Conservation (phyloP, 176 grass and related monocot species). For the Rhipidocladum racemiflorum region DNA sequence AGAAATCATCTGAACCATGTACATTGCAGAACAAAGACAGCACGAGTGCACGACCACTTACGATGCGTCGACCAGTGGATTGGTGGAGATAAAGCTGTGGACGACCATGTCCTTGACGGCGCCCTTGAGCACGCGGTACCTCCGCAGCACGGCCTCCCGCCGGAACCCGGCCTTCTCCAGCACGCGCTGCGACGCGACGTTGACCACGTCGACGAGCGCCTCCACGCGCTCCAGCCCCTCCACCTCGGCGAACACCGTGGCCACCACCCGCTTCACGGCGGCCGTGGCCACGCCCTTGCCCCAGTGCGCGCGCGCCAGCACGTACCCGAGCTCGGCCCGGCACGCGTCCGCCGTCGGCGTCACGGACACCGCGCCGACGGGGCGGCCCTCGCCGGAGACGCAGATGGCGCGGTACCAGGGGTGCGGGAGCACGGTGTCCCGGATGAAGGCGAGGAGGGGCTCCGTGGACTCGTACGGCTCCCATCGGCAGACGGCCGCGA, state of each 20-base stretch:
- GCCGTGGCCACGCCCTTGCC: conserved; percentile 56
- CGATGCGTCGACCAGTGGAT: conserved; percentile 19
- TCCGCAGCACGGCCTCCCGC: conserved; percentile 63
- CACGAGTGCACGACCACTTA: no score
- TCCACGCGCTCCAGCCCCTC: conserved; percentile 62
- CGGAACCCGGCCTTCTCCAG: conserved; percentile 84
- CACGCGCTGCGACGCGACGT: conserved; percentile 72
- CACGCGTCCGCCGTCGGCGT: conserved; percentile 39
- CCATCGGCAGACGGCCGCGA: conserved; percentile 51
- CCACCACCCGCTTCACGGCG: conserved; percentile 44
- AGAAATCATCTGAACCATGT: no score
- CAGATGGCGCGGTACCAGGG: conserved; percentile 78
- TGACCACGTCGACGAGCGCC: conserved; percentile 59
- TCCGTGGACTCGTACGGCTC: conserved; percentile 61
- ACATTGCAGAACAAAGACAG: no score
- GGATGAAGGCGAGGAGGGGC: conserved; percentile 55
- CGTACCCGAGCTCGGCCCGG: conserved; percentile 67
- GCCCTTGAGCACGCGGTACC: conserved; percentile 39
- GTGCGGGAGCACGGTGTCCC: conserved; percentile 52
- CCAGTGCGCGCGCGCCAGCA: conserved; percentile 62
- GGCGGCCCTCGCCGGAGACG: conserved; percentile 14
- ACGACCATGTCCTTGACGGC: conserved; percentile 40
- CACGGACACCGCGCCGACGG: conserved; percentile 65
- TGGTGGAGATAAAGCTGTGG: conserved; percentile 61
- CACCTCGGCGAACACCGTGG: conserved; percentile 40